Evolutionary conservation across 2,329 filamentous ascomycete species (phyloP).

Genomic region (Diaporthe caulivora): DNA sequence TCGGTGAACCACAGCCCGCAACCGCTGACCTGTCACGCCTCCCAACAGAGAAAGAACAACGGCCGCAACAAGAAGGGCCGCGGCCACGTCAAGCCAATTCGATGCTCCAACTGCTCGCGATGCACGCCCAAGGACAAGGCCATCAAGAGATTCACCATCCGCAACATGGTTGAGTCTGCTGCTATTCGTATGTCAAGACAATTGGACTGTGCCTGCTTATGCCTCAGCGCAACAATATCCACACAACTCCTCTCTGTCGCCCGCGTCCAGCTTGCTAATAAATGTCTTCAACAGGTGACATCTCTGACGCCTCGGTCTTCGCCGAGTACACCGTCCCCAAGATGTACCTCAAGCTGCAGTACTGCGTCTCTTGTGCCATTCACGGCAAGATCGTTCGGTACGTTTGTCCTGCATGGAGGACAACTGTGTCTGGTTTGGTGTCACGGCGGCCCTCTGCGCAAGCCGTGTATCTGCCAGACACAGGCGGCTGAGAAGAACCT

Average conservation of each 20-base stretch:
- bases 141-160: slow-evolving; percentile 99
- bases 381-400: slow-evolving; percentile 99
- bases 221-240: slow-evolving; percentile 14
- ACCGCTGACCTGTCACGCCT: slow-evolving; percentile 10
- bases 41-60: slow-evolving; percentile 60
- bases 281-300: slow-evolving; percentile 81
- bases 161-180: slow-evolving; percentile 99
- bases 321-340: slow-evolving; percentile 99
- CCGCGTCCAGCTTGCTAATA: slow-evolving; percentile 15
- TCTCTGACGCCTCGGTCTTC: slow-evolving; percentile 99
- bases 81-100: slow-evolving; percentile 99
- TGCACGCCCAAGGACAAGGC: slow-evolving; percentile 99
- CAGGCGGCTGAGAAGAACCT: slow-evolving; percentile 62
- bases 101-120: slow-evolving; percentile 79
- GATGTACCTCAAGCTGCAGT: slow-evolving; percentile 99
- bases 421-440: slow-evolving; percentile 58
- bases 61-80: slow-evolving; percentile 99
- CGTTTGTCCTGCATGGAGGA: slow-evolving; percentile 72
- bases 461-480: slow-evolving; percentile 43
- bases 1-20: not conserved
- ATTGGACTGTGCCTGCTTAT: not conserved
- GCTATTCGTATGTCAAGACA: slow-evolving; percentile 87
- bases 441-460: slow-evolving; percentile 34
- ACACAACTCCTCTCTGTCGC: not conserved
- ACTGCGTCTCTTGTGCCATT: slow-evolving; percentile 99